Conservation (phyloP, 2,329 filamentous ascomycete genomes). For the Trichoderma asperellum region DNA sequence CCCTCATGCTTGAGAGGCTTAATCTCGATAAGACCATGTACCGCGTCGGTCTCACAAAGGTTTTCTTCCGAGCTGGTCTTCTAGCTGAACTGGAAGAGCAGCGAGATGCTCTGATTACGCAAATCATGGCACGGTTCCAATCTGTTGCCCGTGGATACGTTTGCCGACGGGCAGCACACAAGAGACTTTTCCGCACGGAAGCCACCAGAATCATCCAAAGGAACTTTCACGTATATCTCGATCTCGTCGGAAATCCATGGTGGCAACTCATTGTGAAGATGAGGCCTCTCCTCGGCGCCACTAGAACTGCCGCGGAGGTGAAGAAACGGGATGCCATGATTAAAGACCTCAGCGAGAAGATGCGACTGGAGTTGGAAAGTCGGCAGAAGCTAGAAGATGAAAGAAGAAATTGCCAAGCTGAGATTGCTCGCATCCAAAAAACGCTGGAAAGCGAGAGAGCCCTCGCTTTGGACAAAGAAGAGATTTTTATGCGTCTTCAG, state of each 20-base stretch:
- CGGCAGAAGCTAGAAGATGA: constrained; percentile 88
- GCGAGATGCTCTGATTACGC: constrained; percentile 86
- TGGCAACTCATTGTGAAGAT: constrained; percentile 95
- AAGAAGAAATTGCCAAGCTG: constrained; percentile 79
- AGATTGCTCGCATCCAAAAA: constrained; percentile 88
- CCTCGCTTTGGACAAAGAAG: constrained; percentile 96
- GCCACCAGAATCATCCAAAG: constrained; percentile 92
- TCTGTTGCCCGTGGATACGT: constrained; percentile 88
- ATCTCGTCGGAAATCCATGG: constrained; percentile 92
- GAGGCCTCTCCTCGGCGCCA: constrained; percentile 91
- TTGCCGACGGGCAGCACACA: constrained; percentile 85
- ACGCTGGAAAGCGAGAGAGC: constrained; percentile 94
- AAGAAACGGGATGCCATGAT: constrained; percentile 96
- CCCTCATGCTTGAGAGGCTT: constrained; percentile 86
- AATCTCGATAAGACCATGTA: constrained; percentile 84
- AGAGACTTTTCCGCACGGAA: constrained; percentile 91
- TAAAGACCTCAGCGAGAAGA: constrained; percentile 79
- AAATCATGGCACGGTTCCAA: constrained; percentile 93
- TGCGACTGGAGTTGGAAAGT: constrained; percentile 74
- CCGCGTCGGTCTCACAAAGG: constrained; percentile 92
- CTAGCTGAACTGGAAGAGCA: constrained; percentile 96
- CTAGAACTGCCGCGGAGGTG: constrained; percentile 87
- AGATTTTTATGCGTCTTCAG: constrained; percentile 97
- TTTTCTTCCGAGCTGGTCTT: constrained; percentile 96
- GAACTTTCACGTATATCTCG: constrained; percentile 90